Conservation (phyloP, 2,329 filamentous ascomycete genomes). For the Epichloe scottii region DNA sequence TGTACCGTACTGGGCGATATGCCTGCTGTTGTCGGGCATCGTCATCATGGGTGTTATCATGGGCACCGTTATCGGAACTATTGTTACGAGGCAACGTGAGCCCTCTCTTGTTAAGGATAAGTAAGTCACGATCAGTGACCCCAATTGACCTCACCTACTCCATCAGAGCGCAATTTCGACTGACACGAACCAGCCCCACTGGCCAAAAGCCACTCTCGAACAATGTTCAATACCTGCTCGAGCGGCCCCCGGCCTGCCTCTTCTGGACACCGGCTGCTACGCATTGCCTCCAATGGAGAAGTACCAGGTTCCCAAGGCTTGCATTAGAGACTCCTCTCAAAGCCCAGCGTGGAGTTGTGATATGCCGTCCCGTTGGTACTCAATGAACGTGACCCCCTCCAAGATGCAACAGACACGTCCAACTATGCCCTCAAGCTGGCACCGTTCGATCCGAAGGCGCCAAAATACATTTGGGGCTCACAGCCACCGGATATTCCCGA, state of each 20-base stretch:
- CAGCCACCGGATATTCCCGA: constrained; percentile 34
- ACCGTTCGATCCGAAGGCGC: constrained; percentile 24
- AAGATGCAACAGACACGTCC: constrained; percentile 14
- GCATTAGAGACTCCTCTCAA: constrained; percentile 42
- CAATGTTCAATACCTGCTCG: constrained; percentile 38
- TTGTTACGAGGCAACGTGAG: constrained; percentile 9
- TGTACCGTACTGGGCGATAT: constrained; percentile 49
- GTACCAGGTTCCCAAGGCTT: constrained; percentile 37
- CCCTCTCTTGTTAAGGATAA: constrained; percentile 9
- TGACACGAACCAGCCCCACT: constrained; percentile 8
- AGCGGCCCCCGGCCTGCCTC: constrained; percentile 37
- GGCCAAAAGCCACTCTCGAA: constrained; percentile 21
- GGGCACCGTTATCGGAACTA: constrained; percentile 34
- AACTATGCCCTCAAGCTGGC: constrained; percentile 30
- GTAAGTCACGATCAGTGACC: constrained; percentile 10
- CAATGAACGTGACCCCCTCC: constrained; percentile 26
- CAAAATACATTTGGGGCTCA: constrained; percentile 38
- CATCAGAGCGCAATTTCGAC: neutral
- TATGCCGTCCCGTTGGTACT: constrained; percentile 32
- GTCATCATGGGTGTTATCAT: constrained; percentile 42
- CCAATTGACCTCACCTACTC: too few relatives aligned
- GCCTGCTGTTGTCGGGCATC: constrained; percentile 33
- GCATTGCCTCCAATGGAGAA: constrained; percentile 41
- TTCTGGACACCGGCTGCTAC: constrained; percentile 43
- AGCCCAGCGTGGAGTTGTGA: constrained; percentile 52